Evolutionary conservation across 2,329 filamentous ascomycete genomes (phyloP).

Genomic region (Passalora sequoiae): DNA sequence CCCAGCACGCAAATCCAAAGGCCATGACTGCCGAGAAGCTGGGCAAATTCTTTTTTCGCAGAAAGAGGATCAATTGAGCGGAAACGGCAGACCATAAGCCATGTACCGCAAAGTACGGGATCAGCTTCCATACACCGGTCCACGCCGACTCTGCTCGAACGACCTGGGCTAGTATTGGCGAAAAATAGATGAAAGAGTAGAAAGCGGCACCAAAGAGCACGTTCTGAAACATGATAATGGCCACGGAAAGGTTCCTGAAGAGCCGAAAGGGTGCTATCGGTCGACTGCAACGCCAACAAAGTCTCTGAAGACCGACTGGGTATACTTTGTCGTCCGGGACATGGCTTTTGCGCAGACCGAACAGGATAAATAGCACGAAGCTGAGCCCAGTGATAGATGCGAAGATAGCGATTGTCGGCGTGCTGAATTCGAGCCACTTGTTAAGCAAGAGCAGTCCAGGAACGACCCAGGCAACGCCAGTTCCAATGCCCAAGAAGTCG

Average conservation of each 20-base stretch:
- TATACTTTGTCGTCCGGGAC: neutral
- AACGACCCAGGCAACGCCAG: constrained; percentile 13
- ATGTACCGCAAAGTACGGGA: constrained; percentile 22
- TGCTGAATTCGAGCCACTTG: constrained; percentile 11
- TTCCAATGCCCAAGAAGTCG: constrained; percentile 21
- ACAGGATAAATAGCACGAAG: constrained; percentile 9
- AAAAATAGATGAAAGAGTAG: constrained; percentile 23
- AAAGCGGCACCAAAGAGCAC: constrained; percentile 22
- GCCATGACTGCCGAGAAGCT: constrained; percentile 20
- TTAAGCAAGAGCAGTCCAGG: constrained; percentile 15
- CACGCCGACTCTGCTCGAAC: constrained; percentile 14
- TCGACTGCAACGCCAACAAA: constrained; percentile 7
- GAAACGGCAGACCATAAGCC: constrained; percentile 18
- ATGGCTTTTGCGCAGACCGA: constrained; percentile 11
- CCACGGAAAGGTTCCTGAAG: constrained; percentile 23
- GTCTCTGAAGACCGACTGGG: neutral
- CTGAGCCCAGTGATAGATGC: constrained; percentile 8
- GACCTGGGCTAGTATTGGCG: constrained; percentile 19
- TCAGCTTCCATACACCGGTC: constrained; percentile 11
- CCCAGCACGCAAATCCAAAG: constrained; percentile 19
- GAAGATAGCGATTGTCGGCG: constrained; percentile 10
- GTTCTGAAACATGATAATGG: constrained; percentile 20
- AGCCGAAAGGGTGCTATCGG: constrained; percentile 23
- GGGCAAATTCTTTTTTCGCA: constrained; percentile 5
- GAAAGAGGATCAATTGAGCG: constrained; percentile 12